These are phyloP conservation scores for Tulasnella sp. DNA, from an alignment of 768 basidiomycete species.

Conservation along the genomic window DNA sequence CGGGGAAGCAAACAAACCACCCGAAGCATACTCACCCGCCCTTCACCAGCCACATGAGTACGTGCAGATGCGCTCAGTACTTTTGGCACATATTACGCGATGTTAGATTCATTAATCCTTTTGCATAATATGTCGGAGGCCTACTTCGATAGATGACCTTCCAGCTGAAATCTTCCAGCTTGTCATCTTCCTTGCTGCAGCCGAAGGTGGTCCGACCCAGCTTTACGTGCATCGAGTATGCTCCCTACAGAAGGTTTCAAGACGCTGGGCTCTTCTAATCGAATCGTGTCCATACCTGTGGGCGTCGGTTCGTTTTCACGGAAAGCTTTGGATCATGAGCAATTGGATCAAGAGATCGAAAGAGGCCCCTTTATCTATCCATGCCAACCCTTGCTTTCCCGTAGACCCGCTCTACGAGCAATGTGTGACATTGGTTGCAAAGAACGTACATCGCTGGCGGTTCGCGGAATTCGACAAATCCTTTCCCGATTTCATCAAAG, in stretches of 20 bases:
- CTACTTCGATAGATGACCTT: neutral
- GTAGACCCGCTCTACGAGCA: too few species aligned
- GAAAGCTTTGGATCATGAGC: too few species aligned
- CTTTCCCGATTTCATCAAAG: too few species aligned
- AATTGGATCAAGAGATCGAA: too few species aligned
- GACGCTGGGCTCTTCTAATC: neutral
- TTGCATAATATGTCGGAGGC: neutral
- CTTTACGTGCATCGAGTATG: neutral
- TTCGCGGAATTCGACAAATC: too few species aligned
- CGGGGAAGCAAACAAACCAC: too few species aligned
- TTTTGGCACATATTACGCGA: neutral
- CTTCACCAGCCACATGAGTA: neutral
- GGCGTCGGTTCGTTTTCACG: neutral
- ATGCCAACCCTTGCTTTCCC: too few species aligned
- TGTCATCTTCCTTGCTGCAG: neutral
- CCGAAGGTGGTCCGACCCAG: neutral
- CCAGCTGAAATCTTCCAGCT: neutral
- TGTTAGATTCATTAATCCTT: too few species aligned
- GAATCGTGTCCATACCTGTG: neutral
- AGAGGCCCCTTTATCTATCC: too few species aligned
- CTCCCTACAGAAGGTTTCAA: neutral
- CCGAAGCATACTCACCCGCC: too few species aligned
- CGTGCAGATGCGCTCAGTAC: neutral
- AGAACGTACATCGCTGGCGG: too few species aligned
- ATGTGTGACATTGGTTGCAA: too few species aligned